Conservation (phyloP, 306 rosid species). For the Argentina anserina region DNA sequence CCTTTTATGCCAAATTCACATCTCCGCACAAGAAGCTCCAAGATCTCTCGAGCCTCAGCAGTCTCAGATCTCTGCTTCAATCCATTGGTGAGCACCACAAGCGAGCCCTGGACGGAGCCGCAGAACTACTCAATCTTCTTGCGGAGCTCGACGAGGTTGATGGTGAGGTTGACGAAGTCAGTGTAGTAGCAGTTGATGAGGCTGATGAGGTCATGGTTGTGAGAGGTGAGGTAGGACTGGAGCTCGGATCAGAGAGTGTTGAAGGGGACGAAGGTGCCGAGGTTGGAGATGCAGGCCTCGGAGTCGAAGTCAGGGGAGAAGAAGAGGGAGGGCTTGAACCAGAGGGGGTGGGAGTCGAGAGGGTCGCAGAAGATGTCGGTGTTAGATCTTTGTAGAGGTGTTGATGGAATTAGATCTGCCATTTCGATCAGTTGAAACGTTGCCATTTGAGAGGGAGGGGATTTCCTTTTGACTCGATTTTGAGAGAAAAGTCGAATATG, state of each 20-base stretch:
- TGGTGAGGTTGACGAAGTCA: slow-evolving; percentile 90
- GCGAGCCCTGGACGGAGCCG: slow-evolving; percentile 67
- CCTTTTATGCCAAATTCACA: slow-evolving; percentile 47
- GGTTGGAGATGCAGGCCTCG: slow-evolving; percentile 84
- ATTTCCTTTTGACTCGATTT: too few species aligned
- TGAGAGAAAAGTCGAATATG: too few species aligned
- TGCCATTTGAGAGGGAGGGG: not conserved
- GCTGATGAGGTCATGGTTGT: slow-evolving; percentile 85
- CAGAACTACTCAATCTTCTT: slow-evolving; percentile 90
- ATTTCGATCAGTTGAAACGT: slow-evolving; percentile 26
- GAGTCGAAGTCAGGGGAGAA: slow-evolving; percentile 80
- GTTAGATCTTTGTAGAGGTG: slow-evolving; percentile 82
- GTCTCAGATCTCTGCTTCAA: slow-evolving; percentile 85
- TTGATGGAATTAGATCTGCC: slow-evolving; percentile 73
- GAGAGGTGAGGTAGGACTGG: slow-evolving; percentile 67
- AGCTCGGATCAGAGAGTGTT: slow-evolving; percentile 93
- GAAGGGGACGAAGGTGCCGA: slow-evolving; percentile 94
- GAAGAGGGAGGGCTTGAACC: slow-evolving; percentile 92
- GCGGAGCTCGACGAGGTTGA: slow-evolving; percentile 93
- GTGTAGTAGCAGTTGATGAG: slow-evolving; percentile 95
- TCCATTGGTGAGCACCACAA: slow-evolving; percentile 61
- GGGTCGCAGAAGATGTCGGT: slow-evolving; percentile 85
- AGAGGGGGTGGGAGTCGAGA: slow-evolving; percentile 71
- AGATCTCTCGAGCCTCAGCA: slow-evolving; percentile 73
- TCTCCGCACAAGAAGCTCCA: slow-evolving; percentile 74